Conservation (phyloP, 2,329 filamentous ascomycete species). For the Alternaria metachromatica region DNA sequence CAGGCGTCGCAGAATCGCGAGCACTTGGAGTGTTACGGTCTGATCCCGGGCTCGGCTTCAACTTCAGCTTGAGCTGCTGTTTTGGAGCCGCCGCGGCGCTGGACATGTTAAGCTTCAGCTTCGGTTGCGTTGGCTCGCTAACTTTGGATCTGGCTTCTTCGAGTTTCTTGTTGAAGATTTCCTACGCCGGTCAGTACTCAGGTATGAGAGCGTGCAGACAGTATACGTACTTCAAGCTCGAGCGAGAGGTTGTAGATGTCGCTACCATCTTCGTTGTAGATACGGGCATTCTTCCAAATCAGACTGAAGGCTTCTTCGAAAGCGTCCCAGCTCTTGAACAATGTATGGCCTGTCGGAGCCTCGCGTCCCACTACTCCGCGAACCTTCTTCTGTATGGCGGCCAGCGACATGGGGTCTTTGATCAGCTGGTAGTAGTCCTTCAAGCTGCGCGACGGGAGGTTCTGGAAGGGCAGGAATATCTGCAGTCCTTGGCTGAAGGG, state of each 20-base stretch:
- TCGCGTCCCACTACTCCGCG: constrained; percentile 74
- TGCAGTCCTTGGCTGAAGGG: constrained; percentile 63
- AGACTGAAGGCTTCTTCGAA: constrained; percentile 81
- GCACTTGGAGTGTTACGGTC: constrained; percentile 49
- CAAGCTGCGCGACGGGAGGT: constrained; percentile 75
- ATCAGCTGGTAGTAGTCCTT: constrained; percentile 90
- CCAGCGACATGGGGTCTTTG: constrained; percentile 78
- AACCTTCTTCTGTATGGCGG: constrained; percentile 77
- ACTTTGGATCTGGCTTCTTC: constrained; percentile 75
- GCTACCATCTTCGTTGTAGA: constrained; percentile 91
- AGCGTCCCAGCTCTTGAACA: constrained; percentile 81
- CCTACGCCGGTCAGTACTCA: constrained; percentile 55
- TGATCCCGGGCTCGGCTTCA: constrained; percentile 50
- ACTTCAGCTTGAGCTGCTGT: constrained; percentile 69
- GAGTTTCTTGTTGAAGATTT: constrained; percentile 71
- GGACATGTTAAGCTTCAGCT: constrained; percentile 80
- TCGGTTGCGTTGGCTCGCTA: constrained; percentile 73
- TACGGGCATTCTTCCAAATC: constrained; percentile 86
- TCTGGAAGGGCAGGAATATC: constrained; percentile 76
- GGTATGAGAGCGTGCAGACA: neutral
- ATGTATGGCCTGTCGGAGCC: constrained; percentile 64
- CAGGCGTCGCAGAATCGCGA: constrained; percentile 53
- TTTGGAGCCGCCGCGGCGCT: constrained; percentile 35
- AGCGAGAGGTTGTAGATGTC: constrained; percentile 79
- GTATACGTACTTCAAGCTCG: constrained; percentile 72